A percentile compares a stretch with the other conserved stretches of the same genome.
These are phyloP conservation scores for Davidsoniella neocaledoniae DNA, from an alignment of 2,329 filamentous ascomycete genomes.

Conservation along the genomic window DNA sequence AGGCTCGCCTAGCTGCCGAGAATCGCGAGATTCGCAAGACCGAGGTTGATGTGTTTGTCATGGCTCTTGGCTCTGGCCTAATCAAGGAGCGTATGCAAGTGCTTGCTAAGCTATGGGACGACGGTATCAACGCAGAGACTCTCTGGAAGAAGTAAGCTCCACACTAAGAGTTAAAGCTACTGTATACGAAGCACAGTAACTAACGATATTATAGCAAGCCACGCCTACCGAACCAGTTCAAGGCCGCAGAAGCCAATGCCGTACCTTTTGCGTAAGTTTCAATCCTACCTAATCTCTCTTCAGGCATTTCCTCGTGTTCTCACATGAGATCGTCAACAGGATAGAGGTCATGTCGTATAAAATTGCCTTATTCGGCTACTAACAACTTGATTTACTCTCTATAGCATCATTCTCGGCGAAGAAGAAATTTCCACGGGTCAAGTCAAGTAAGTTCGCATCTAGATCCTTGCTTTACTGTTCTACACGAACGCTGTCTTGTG, in stretches of 20 bases:
- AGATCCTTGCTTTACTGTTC: neutral
- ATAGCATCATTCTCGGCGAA: constrained; percentile 63
- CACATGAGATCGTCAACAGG: neutral
- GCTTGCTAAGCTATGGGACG: constrained; percentile 62
- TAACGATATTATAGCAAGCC: constrained; percentile 43
- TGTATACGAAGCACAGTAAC: neutral
- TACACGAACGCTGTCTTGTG: neutral
- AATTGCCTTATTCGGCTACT: neutral
- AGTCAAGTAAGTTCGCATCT: constrained; percentile 34
- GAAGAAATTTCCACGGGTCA: constrained; percentile 73
- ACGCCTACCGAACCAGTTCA: constrained; percentile 78
- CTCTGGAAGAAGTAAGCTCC: constrained; percentile 47
- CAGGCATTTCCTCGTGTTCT: neutral
- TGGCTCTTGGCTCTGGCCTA: constrained; percentile 76
- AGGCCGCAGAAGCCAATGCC: constrained; percentile 62
- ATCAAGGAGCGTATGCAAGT: constrained; percentile 73
- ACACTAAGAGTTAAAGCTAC: neutral
- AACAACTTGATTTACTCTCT: neutral
- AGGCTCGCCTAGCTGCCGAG: constrained; percentile 52
- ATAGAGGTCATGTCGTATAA: too few relatives aligned
- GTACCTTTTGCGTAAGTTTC: constrained; percentile 50
- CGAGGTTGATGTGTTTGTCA: constrained; percentile 81
- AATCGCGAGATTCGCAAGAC: constrained; percentile 43
- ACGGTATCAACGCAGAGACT: constrained; percentile 84
- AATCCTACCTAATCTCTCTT: neutral